Evolutionary conservation across 345 rosid genomes (phyloP), one percentile per base, ranked within the genome.

Genomic region (Eucalyptus regnans): DNA sequence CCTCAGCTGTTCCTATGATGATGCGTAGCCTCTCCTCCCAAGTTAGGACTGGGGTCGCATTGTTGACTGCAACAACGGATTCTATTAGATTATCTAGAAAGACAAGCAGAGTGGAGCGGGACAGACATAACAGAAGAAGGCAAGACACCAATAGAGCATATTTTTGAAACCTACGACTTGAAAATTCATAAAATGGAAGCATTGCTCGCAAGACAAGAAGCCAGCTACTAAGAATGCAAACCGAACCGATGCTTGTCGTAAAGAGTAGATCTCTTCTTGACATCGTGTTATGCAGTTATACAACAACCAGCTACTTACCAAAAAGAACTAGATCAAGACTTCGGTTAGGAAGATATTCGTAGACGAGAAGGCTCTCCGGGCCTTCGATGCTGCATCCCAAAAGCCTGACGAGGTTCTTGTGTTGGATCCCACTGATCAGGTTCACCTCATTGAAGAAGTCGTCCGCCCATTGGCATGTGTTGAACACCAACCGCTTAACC

Each of bases 321-420:
- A 97, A 97, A 86, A 96, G 93, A 88, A 95, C 91, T 89, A 94
- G 96, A 88, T 96, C 97, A 2, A 97, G 96, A 90, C 98, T 95
- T 88, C 93, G 91, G n/a, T 97, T 96, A 7, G 95, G 95, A 60
- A 96, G 94, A 90, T 94, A 96, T 90, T 97, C 99, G 29, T 97
- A 96, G 79, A 97, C 95, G 43, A 97, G 93, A 90, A 96, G 96
- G 91, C 99, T 95, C 76, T 96, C 96, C 0, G 95, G 98, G 52
- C 99, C 99, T 95, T 96, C 97, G 49, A 96, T 95, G 91, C 97
- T 95, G 89, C 99, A 97, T 37, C 99, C 99, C 86, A 97, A 89
- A 41, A 97, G 95, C 87, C 91, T 92, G 23, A 96, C 94, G 46
- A 97, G 93, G 92, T 95, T 96, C 92, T 91, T 88, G 92, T 97